Base-by-base conservation (phyloP, 192 early-diverging fungal species). In the Umbelopsis sp. region DNA sequence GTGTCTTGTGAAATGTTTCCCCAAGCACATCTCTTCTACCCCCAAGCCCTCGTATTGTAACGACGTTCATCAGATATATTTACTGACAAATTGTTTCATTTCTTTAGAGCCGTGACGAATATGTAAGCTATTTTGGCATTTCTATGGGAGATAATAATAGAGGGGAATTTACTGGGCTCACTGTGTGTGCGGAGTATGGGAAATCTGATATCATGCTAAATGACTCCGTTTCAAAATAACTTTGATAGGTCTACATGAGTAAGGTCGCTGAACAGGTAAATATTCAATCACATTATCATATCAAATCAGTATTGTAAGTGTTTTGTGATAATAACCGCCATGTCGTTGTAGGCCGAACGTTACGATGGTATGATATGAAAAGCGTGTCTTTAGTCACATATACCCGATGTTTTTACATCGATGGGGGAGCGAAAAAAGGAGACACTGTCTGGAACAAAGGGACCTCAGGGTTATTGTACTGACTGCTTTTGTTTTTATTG, bases 241-340 rank as follows among this genome's bases (percentile, higher is more conserved):
- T 35, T 30, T 61, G 33, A 30, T 61, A 61, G 55, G 97, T 96
- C 71, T 98, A 96, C 90, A 95, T 96, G 94, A 95, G 95, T 86
- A 97, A 97, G 91, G 91, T 98, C 77, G 91, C 95, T 75, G 97
- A 98, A 85, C 97, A 98, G 83, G 93, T 94, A 65, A 27, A 30
- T 61, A 13, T 12, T 35, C 48, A 49, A 16, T 10, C 16, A 49
- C 48, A 30, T 2, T 61, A 33, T 12, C 30, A 33, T n/a, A n/a
- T n/a, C n/a, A n/a, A 49, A 21, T 58, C 33, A 33, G 53, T 61
- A 1, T 2, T 61, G 35, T 61, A 16, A 11, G 33, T 25, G 11
- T 18, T 25, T 11, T 27, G 13, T 35, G 16, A n/a, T 35, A n/a
- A 3, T 35, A 10, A 41, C 18, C 33, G 30, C 35, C 27, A 61